phyloP scores from a whole-genome alignment of 129 eudicot species.

The Heracleum sosnowskyi region DNA sequence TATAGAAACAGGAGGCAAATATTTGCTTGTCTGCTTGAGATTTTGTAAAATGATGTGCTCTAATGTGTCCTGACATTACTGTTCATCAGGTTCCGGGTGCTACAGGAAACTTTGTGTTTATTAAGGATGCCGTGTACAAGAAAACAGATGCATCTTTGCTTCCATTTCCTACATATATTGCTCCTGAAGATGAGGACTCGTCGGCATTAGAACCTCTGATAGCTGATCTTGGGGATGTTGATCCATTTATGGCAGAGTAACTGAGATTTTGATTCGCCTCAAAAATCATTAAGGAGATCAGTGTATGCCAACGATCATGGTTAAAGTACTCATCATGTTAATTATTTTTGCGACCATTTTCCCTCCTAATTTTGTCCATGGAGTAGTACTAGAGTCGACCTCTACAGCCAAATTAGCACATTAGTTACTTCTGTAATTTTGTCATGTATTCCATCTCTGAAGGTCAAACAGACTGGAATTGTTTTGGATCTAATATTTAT shows the following conservation, averaged over 20 bases:
- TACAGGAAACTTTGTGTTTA: constrained; percentile 75
- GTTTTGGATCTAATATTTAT: not conserved
- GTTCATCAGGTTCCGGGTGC: constrained; percentile 81
- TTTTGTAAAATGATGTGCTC: not conserved
- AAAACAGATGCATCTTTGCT: constrained; percentile 66
- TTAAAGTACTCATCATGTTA: not conserved
- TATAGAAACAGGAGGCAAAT: not conserved
- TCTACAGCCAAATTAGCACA: not conserved
- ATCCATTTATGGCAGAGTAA: constrained; percentile 95
- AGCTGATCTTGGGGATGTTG: constrained; percentile 86
- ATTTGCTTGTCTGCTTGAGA: not conserved
- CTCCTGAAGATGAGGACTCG: constrained; percentile 63
- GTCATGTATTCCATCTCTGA: constrained; percentile 1
- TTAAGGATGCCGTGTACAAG: constrained; percentile 72
- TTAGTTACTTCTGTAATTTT: not conserved
- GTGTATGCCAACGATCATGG: not conserved
- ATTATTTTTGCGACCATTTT: not conserved
- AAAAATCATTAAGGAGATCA: not conserved
- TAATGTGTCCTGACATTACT: not conserved
- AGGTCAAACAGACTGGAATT: not conserved
- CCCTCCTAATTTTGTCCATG: not conserved
- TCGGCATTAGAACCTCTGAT: constrained; percentile 56
- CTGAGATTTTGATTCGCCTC: not conserved
- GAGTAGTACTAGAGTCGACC: constrained; percentile 2
- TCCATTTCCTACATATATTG: constrained; percentile 85